Evolutionary conservation across 495 filamentous ascomycete genomes (phyloP).

Genomic region (Penicillium turbatum): DNA sequence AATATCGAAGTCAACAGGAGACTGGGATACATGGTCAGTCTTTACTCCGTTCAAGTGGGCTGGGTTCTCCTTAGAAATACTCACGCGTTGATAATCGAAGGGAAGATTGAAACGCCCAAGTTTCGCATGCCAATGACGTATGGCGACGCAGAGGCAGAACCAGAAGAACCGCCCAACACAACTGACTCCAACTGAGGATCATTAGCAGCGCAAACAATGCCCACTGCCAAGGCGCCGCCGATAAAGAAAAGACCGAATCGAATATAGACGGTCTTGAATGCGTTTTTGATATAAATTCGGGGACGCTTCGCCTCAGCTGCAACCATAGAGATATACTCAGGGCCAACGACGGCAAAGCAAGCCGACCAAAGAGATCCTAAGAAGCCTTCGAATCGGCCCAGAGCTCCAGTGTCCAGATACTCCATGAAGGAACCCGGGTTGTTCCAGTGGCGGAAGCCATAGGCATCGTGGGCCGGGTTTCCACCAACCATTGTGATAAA

Average conservation of each 20-base stretch:
- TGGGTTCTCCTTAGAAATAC: not conserved
- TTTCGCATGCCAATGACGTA: constrained; percentile 84
- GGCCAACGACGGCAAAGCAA: constrained; percentile 46
- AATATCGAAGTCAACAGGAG: constrained; percentile 70
- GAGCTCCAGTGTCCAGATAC: constrained; percentile 54
- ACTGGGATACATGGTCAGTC: not conserved
- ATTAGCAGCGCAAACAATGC: constrained; percentile 60
- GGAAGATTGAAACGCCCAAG: constrained; percentile 49
- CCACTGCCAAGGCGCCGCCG: constrained; percentile 63
- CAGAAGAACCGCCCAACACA: constrained; percentile 28
- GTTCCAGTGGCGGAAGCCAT: constrained; percentile 64
- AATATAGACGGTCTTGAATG: constrained; percentile 74
- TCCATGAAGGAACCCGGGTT: constrained; percentile 36
- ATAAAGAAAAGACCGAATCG: constrained; percentile 74
- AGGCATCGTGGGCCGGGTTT: constrained; percentile 64
- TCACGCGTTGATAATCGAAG: constrained; percentile 27
- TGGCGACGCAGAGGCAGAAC: constrained; percentile 57
- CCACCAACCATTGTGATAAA: constrained; percentile 64
- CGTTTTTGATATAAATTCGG: constrained; percentile 47
- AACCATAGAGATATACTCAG: constrained; percentile 77
- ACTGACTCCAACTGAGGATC: constrained; percentile 45
- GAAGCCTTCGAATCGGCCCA: constrained; percentile 70
- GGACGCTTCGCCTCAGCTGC: constrained; percentile 75
- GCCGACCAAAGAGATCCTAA: constrained; percentile 59
- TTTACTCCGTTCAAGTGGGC: not conserved